Evolutionary conservation across 106 monocot genomes (phyloP), one percentile per base, ranked within the genome.

Genomic region (Amphibolis antarctica): DNA sequence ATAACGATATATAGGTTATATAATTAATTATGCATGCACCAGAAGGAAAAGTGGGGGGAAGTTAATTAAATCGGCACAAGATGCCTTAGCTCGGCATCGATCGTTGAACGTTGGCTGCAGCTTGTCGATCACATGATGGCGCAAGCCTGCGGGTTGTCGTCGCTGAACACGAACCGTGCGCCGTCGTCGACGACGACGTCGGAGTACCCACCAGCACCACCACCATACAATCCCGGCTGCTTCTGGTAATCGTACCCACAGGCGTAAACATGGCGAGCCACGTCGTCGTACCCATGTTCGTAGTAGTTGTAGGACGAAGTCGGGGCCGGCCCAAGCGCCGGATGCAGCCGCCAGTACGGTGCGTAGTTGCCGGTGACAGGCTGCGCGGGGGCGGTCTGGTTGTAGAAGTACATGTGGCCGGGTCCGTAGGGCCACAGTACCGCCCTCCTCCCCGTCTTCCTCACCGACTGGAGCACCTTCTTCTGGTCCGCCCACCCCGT

Each of bases 401-500:
- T 52, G 20, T 77, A 55, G 21, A 63, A 26, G 58, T 63, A 28
- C 55, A 70, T 46, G 54, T 59, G 9, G 22, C 73, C 68, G 20
- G 77, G 63, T 22, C 42, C 30, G 20, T 59, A 71, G 1, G 92
- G 83, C 92, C 92, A 92, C 19, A 92, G 57, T 61, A 84, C 84
- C 19, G 86, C 86, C 58, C 83, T 65, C 60, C 92, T 64, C 14
- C 92, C 92, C 45, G 86, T 87, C 66, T 74, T 81, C 59, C 92
- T 74, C 42, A 71, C 92, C 6, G 81, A 67, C 66, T 77, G 81
- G 42, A 92, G 75, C 22, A 92, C 77, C 79, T 87, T 92, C 64
- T 79, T 79, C 72, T 84, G 86, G 25, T 92, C 87, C 36, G 79
- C 79, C 42, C 67, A 73, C 13, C 86, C 86, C 10, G 79, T 84